Percentiles rank a stretch among this genome's conserved stretches.
Conservation (phyloP, 208 protist genomes). For the Acanthamoeba sp. region DNA sequence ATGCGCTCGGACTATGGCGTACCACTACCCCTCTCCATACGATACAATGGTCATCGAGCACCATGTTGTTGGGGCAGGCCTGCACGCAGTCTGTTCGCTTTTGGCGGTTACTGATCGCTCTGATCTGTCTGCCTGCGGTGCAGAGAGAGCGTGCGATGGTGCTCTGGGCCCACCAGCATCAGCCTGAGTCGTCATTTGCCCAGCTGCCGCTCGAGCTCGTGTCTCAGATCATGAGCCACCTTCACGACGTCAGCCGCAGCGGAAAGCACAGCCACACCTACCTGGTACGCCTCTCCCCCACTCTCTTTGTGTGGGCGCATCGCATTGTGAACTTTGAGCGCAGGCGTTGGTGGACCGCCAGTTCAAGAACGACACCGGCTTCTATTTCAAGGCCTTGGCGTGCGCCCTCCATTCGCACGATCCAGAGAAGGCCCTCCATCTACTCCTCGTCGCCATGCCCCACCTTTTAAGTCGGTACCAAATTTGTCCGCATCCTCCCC, state of each 20-base stretch:
- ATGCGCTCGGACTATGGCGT: background rate
- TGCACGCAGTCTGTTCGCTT: too few species aligned
- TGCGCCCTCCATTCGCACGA: background rate
- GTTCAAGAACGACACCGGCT: background rate
- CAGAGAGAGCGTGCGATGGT: background rate
- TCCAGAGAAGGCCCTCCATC: background rate
- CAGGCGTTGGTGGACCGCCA: background rate
- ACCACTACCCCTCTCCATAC: background rate
- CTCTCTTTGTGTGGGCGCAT: background rate
- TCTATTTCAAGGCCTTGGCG: background rate
- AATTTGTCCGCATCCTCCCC: background rate
- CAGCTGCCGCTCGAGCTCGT: background rate
- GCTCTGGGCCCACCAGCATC: background rate
- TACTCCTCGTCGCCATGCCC: background rate
- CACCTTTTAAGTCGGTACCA: background rate
- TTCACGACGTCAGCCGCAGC: background rate
- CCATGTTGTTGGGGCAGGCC: too few species aligned
- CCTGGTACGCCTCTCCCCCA: background rate
- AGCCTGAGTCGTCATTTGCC: background rate
- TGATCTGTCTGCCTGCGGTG: too few species aligned
- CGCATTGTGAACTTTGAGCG: background rate
- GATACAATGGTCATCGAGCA: too few species aligned
- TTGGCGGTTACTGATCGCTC: too few species aligned
- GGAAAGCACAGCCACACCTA: background rate
- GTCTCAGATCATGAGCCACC: background rate